Conservation (phyloP, 257 asterid genomes). For the Leptodermis oblonga region DNA sequence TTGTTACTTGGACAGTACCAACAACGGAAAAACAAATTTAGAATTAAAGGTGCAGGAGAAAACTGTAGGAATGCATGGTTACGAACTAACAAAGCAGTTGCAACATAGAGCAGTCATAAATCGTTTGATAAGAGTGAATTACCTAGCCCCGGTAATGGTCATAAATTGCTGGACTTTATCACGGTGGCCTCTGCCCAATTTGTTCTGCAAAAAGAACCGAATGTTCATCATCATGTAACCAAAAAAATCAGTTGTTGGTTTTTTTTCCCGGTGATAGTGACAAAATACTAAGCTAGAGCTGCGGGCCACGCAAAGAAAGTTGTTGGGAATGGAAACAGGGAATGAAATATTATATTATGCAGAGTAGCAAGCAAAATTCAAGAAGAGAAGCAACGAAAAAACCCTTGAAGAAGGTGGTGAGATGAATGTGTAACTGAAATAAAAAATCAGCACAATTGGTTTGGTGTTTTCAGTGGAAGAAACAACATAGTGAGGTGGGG, state of each 20-base stretch:
- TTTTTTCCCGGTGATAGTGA: background rate
- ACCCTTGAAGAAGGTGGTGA: no score
- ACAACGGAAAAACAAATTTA: background rate
- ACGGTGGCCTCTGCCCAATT: constrained; percentile 90
- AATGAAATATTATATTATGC: no score
- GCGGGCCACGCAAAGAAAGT: background rate
- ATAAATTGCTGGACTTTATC: constrained; percentile 95
- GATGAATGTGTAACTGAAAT: no score
- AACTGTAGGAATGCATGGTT: background rate
- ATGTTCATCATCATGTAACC: background rate
- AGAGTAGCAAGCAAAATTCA: no score
- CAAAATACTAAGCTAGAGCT: background rate
- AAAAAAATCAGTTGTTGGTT: no score
- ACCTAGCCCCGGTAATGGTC: constrained; percentile 93
- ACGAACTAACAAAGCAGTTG: background rate
- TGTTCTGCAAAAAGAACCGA: constrained; percentile 52
- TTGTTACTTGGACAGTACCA: background rate
- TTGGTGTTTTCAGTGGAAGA: no score
- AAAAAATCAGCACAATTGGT: no score
- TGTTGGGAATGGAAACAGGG: no score
- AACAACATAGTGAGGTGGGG: no score
- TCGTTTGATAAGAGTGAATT: background rate
- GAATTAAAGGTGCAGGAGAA: background rate
- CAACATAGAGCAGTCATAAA: background rate
- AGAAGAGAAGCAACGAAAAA: no score